Base-by-base conservation (phyloP, 495 filamentous ascomycete genomes). In the Jackrogersella minutella region DNA sequence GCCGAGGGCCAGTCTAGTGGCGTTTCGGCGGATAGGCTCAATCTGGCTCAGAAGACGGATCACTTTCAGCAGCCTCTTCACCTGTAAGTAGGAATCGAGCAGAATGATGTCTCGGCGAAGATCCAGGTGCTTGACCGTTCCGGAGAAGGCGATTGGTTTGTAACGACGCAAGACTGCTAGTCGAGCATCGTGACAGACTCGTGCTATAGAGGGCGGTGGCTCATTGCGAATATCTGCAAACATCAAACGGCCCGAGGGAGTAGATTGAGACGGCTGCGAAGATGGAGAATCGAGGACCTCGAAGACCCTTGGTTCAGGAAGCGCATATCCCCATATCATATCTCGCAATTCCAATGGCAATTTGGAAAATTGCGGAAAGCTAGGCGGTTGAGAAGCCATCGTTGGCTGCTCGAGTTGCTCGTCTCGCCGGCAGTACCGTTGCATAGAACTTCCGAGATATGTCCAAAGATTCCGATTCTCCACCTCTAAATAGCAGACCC, bases 1-100 rank as follows among this genome's bases (percentile, higher is more conserved):
- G 19, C 80, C 80, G 13, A 82, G 73, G 8, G 80, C 80, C 2
- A 82, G 71, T 16, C 72, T 75, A 34, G 75, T 78, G 30, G 76
- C 76, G 66, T 73, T 77, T 24, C 80, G 78, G 16, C 79, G 72
- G 43, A 82, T 69, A 11, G 79, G 73, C 21, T 78, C 74, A 19
- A 82, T 79, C 70, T 81, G 80, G 67, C 78, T 79, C 65, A 82
- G 74, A 16, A 81, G 80, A 55, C 79, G 78, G 47, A 82, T 71
- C 19, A 78, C 76, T 52, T 80, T 78, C 62, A 81, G 75, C 19
- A 82, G 73, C 47, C 78, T 73, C 72, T 81, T 80, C 66, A 82
- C 77, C 40, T 81, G 78, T 8, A 82, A 70, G 59, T 82, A 81
- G 2, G 80, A 80, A 64, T 82, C 80, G 30, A 82, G 78, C n/a